Conservation (phyloP, 768 basidiomycete species). For the Cantharellus cinnabarinus region DNA sequence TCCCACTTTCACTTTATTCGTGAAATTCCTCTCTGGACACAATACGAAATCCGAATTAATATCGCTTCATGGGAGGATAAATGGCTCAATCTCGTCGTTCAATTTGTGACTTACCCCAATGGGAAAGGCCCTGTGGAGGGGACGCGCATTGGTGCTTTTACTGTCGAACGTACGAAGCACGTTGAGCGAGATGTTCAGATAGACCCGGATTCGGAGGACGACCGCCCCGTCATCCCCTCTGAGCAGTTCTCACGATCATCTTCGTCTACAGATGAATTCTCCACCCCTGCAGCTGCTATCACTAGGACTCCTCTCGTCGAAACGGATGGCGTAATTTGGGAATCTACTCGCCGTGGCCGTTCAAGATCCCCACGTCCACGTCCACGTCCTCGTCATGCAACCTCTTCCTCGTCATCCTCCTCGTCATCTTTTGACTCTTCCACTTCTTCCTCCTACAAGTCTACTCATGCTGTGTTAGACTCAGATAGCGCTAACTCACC, state of each 20-base stretch:
- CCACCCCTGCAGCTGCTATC: too few species aligned
- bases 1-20: constrained; percentile 31
- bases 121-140: background rate
- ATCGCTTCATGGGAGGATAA: constrained; percentile 55
- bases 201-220: too few species aligned
- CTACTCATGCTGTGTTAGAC: too few species aligned
- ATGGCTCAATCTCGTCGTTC: constrained; percentile 29
- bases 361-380: background rate
- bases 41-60: constrained; percentile 38
- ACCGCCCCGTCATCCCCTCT: background rate
- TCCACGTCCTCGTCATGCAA: background rate
- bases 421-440: background rate
- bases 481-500: background rate
- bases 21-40: constrained; percentile 43
- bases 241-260: background rate
- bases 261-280: background rate
- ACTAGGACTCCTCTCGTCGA: too few species aligned
- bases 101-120: constrained; percentile 1
- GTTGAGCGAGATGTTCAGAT: too few species aligned
- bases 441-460: too few species aligned
- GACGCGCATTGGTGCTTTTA: too few species aligned
- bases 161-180: background rate
- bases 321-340: too few species aligned
- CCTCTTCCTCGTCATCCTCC: background rate
- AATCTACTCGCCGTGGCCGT: too few species aligned